Evolutionary conservation across 1,139 yeast genomes (phyloP).

Genomic region (Geotrichum siamense): DNA sequence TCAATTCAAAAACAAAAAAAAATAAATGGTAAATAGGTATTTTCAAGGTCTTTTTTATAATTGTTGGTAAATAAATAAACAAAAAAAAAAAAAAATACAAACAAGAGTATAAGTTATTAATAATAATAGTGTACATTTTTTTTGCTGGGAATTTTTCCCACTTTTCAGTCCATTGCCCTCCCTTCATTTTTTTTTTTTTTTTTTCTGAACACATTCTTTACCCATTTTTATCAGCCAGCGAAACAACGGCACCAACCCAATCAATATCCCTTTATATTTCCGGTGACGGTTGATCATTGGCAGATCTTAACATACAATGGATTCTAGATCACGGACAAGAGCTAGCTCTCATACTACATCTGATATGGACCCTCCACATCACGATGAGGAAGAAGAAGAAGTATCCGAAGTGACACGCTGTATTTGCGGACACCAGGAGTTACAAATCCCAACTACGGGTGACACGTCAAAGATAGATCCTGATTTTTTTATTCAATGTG

Average conservation of each 20-base stretch:
- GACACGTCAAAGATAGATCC: slow-evolving; percentile 54
- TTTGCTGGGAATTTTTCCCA: no score
- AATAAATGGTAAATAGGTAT: neutral
- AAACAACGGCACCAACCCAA: no score
- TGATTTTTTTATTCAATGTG: slow-evolving; percentile 84
- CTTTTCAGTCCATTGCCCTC: no score
- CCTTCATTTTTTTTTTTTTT: no score
- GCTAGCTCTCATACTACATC: neutral
- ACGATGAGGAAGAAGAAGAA: slow-evolving; percentile 33
- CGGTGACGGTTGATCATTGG: no score
- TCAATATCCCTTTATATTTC: no score
- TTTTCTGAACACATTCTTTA: no score
- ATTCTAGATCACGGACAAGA: neutral
- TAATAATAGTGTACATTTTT: no score
- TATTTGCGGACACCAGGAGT: slow-evolving; percentile 72
- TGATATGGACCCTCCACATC: neutral
- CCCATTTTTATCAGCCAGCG: no score
- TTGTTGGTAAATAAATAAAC: neutral
- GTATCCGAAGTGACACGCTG: slow-evolving; percentile 82
- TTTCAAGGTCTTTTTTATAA: no score
- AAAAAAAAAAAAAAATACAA: slow-evolving; percentile 6
- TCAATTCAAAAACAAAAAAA: no score
- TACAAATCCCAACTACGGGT: slow-evolving; percentile 39
- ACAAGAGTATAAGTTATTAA: no score
- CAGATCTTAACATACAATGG: neutral